phyloP scores from a whole-genome alignment of 805 yeast species.

The Cyberlindnera mrakii region DNA sequence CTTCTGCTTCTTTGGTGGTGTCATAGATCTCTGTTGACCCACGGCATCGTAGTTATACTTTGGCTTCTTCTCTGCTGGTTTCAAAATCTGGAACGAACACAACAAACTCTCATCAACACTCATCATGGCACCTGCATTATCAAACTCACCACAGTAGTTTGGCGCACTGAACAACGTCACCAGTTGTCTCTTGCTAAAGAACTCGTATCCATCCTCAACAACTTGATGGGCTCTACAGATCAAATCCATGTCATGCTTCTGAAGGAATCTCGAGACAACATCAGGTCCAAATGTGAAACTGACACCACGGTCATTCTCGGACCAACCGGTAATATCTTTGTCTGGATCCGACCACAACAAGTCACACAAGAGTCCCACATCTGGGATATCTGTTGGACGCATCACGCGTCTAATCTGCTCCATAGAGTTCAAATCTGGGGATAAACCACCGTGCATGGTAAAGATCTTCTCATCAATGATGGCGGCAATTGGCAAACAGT shows the following conservation, averaged over 20 bases:
- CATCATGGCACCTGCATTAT: constrained; percentile 99
- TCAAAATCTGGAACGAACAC: constrained; percentile 93
- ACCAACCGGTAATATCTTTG: constrained; percentile 97
- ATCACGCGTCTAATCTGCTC: constrained; percentile 97
- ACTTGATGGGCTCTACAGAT: constrained; percentile 99
- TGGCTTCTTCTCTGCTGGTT: constrained; percentile 96
- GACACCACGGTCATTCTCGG: constrained; percentile 98
- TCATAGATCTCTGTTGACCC: constrained; percentile 44
- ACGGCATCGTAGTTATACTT: constrained; percentile 42
- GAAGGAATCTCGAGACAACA: constrained; percentile 92
- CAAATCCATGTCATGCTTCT: constrained; percentile 96
- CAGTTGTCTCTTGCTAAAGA: constrained; percentile 90
- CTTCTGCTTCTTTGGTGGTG: constrained; percentile 56
- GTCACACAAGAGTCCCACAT: constrained; percentile 93
- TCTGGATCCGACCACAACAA: constrained; percentile 98
- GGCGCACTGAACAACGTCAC: constrained; percentile 96
- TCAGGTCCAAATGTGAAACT: constrained; percentile 99
- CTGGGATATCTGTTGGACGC: constrained; percentile 99
- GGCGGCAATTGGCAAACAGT: constrained; percentile 97
- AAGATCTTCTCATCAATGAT: constrained; percentile 96
- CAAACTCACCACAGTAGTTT: constrained; percentile 98
- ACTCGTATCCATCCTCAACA: constrained; percentile 98
- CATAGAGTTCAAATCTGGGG: constrained; percentile 96
- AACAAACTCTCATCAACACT: constrained; percentile 92
- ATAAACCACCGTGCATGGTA: constrained; percentile 98